Percentiles rank a stretch among this genome's conserved stretches.
These are phyloP conservation scores for Erucastrum elatum DNA, from an alignment of 345 rosid species.

Conservation along the genomic window DNA sequence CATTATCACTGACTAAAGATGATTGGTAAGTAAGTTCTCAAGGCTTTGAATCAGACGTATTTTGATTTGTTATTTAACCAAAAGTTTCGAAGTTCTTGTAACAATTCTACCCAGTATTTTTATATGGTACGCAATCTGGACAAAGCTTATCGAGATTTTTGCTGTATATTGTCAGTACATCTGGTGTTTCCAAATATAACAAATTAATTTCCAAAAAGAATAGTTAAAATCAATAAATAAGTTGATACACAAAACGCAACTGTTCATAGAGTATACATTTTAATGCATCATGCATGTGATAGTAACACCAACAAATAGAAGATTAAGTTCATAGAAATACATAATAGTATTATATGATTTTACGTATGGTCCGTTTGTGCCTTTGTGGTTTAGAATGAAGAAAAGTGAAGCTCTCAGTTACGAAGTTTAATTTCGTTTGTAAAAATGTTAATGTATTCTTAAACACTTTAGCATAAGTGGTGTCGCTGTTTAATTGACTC, in stretches of 20 bases:
- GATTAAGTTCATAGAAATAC: not conserved
- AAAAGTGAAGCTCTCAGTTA: not conserved
- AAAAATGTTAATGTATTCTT: not conserved
- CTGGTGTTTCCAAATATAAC: not conserved
- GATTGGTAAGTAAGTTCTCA: not conserved
- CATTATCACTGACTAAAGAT: not conserved
- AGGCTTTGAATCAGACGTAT: not conserved
- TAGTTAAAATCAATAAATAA: not conserved
- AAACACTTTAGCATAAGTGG: not conserved
- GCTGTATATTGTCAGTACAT: slow-evolving; percentile 20
- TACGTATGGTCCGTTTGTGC: not conserved
- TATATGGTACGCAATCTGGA: slow-evolving; percentile 19
- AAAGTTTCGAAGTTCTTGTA: not conserved
- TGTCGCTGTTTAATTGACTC: not conserved
- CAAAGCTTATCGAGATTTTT: slow-evolving; percentile 3
- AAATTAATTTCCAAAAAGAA: not conserved
- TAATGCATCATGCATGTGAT: not conserved
- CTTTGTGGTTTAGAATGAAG: not conserved
- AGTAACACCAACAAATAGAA: not conserved
- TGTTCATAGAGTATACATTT: not conserved
- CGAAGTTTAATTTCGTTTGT: not conserved
- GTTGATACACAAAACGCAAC: not conserved
- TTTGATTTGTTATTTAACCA: slow-evolving; percentile 8
- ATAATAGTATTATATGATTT: not conserved
- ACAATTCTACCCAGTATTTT: not conserved